Percentiles rank a stretch among this genome's conserved stretches.
Conservation (phyloP, 2,329 filamentous ascomycete genomes). For the Keithomyces neogunnii region DNA sequence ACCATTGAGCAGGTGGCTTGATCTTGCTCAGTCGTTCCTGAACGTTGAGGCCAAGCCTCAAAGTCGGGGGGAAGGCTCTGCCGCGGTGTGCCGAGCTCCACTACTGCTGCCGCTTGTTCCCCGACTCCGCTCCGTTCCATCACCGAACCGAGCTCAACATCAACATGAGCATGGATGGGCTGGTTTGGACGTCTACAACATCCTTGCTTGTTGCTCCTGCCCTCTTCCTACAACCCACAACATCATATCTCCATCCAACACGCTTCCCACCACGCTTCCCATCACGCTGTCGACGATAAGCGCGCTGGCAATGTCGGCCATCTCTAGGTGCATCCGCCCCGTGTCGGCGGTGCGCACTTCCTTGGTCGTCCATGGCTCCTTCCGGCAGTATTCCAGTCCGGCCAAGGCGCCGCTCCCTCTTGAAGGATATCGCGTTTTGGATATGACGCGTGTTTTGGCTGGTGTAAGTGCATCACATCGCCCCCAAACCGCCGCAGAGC, state of each 20-base stretch:
- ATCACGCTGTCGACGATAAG: not conserved
- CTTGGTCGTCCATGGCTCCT: slow-evolving; percentile 1
- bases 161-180: too few species aligned
- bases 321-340: slow-evolving; percentile 6
- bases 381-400: slow-evolving; percentile 19
- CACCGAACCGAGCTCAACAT: not conserved
- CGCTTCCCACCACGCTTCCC: not conserved
- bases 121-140: slow-evolving; percentile 1
- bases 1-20: too few species aligned
- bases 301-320: slow-evolving; percentile 7
- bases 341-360: not conserved
- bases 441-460: slow-evolving; percentile 94
- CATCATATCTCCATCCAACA: not conserved
- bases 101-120: not conserved
- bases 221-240: not conserved
- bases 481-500: not conserved
- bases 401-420: slow-evolving; percentile 48
- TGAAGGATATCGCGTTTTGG: slow-evolving; percentile 78
- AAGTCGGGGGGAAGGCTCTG: not conserved
- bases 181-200: too few species aligned
- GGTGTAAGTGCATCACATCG: slow-evolving; percentile 53
- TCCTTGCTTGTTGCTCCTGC: too few species aligned
- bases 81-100: not conserved
- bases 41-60: not conserved
- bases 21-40: not conserved